A percentile compares a stretch with the other conserved stretches of the same genome.
Conservation (phyloP, 1,284 basidiomycete genomes). For the Marasmius sp. region DNA sequence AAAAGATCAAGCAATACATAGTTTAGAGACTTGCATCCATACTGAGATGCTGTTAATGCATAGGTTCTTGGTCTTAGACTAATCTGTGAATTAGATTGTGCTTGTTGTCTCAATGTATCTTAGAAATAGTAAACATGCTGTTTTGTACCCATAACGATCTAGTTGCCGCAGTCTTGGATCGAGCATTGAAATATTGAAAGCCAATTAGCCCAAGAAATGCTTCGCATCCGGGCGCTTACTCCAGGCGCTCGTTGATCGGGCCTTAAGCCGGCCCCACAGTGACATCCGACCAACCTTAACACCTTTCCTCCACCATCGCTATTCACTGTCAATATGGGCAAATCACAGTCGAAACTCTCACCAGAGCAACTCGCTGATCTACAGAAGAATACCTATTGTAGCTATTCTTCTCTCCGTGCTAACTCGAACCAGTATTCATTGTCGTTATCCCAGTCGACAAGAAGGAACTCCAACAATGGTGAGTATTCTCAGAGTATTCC, state of each 20-base stretch:
- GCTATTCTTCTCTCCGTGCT: slow-evolving; percentile 16
- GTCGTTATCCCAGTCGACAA: slow-evolving; percentile 81
- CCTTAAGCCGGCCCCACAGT: background rate
- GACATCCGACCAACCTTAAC: slow-evolving; percentile 2
- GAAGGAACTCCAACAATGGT: slow-evolving; percentile 99
- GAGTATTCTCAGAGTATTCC: background rate
- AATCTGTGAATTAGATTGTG: no score
- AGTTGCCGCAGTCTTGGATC: no score
- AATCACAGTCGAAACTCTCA: slow-evolving; percentile 95
- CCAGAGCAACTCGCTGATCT: slow-evolving; percentile 94
- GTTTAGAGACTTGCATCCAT: slow-evolving; percentile 13
- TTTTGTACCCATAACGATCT: no score
- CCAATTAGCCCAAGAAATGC: no score
- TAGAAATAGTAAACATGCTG: no score
- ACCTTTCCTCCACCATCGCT: slow-evolving; percentile 10
- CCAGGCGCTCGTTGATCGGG: no score
- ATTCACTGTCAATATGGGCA: slow-evolving; percentile 68
- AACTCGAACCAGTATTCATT: slow-evolving; percentile 18
- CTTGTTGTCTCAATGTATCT: no score
- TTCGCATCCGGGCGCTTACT: no score
- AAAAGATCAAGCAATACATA: slow-evolving; percentile 72
- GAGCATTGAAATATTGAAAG: no score
- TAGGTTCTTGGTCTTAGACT: no score
- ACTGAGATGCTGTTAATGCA: no score
- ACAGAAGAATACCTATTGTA: slow-evolving; percentile 98